Percentiles rank a stretch among this genome's conserved stretches.
Evolutionary conservation across 2,329 filamentous ascomycete species (phyloP).

Genomic region (Colletotrichum magnum): DNA sequence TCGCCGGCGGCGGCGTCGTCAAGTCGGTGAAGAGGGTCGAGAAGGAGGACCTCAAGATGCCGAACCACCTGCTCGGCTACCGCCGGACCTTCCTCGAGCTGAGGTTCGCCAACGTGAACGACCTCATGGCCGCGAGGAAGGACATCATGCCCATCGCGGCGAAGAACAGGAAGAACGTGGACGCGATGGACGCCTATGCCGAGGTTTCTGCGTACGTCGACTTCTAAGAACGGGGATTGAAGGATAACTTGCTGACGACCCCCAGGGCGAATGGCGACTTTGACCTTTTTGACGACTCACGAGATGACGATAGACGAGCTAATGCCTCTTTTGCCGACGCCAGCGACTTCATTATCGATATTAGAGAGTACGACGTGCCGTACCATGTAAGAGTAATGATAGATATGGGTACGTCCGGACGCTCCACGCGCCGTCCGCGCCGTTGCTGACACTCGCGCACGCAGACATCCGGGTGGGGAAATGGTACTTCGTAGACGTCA

Average conservation of each 20-base stretch:
- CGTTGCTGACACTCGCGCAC: constrained; percentile 43
- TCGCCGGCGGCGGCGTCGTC: constrained; percentile 84
- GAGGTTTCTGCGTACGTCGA: constrained; percentile 86
- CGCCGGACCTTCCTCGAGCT: constrained; percentile 89
- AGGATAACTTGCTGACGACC: constrained; percentile 45
- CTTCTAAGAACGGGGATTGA: too few relatives aligned
- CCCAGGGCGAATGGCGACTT: constrained; percentile 82
- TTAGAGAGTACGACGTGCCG: constrained; percentile 98
- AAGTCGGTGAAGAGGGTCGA: constrained; percentile 84
- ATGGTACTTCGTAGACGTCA: constrained; percentile 97
- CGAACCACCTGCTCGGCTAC: constrained; percentile 95
- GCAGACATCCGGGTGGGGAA: constrained; percentile 94
- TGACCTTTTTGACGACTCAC: constrained; percentile 93
- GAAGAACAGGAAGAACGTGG: constrained; percentile 96
- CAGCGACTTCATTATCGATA: constrained; percentile 98
- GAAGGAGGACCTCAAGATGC: constrained; percentile 95
- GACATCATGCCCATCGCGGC: constrained; percentile 92
- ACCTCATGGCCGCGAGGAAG: constrained; percentile 87
- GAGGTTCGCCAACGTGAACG: constrained; percentile 87
- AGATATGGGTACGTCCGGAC: constrained; percentile 76
- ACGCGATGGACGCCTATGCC: constrained; percentile 97
- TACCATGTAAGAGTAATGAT: constrained; percentile 99
- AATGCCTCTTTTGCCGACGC: constrained; percentile 85
- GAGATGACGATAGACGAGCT: constrained; percentile 84
- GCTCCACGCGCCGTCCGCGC: too few relatives aligned